Base-by-base conservation (phyloP, 2,329 filamentous ascomycete species). In the Fusarium lateritium region DNA sequence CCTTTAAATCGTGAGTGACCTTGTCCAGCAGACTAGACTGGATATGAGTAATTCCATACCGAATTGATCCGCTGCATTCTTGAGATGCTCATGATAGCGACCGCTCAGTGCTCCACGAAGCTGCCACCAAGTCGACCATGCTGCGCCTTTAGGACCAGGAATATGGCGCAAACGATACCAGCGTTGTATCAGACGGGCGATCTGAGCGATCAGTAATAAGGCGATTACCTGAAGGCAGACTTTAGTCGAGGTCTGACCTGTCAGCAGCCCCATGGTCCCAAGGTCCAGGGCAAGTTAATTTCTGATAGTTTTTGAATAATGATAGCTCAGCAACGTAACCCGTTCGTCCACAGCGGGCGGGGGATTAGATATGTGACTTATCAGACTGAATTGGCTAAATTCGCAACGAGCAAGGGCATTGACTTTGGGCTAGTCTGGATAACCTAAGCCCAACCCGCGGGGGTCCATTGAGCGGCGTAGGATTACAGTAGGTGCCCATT, bases 91-190 rank as follows among this genome's bases (percentile, higher is more conserved):
- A 46, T 77, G 74, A 42, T 77, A 77, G 11, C 64, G 66, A 15
- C 76, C 75, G 11, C 75, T 59, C 28, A 77, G 62, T 19, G 74
- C 75, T 5, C 68, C 67, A 0, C 62, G 69, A 3, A 76, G 69
- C 56, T 77, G 75, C 75, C 75, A 77, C 73, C 73, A 77, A 15
- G 70, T 53, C 9, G 75, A 71, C 76, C 76, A 77, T 33, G 44
- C 73, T 7, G 72, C 73, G 7, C 62, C 51, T 8, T 39, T 31
- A 1, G 76, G 76, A 1, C 76, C 76, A 1, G 76, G 76, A 49
- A 77, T 71, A 52, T 77, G 73, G 15, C 75, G 69, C 36, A 77
- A 54, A 6, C 74, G 71, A 40, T 72, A 58, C 76, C 76, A 76
- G n/a, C 54, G 57, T 24, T 57, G 75, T 24, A 75, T 17, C 15